Evolutionary conservation across 345 rosid species (phyloP).

Genomic region (Acer yangbiense): DNA sequence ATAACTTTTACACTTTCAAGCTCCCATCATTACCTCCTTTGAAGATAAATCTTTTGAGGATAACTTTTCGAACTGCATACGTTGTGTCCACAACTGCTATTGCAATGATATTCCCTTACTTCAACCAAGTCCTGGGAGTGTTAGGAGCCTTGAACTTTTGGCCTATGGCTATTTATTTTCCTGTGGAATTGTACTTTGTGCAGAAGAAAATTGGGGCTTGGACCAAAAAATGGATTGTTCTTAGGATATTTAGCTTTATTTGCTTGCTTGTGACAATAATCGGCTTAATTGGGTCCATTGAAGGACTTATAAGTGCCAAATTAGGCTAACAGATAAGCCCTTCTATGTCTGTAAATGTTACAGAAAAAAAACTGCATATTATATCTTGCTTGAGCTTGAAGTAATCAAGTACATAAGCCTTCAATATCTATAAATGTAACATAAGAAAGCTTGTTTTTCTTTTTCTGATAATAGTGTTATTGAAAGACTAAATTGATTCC

Average conservation of each 20-base stretch:
- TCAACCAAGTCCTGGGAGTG: conserved; percentile 57
- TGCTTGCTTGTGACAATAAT: conserved; percentile 43
- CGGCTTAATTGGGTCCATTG: conserved; percentile 48
- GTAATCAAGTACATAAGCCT: background rate
- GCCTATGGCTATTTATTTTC: conserved; percentile 67
- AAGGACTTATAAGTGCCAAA: conserved; percentile 47
- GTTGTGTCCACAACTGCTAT: conserved; percentile 45
- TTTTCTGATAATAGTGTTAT: too few relatives aligned
- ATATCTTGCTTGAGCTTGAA: background rate
- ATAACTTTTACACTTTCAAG: conserved; percentile 35
- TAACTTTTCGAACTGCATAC: conserved; percentile 48
- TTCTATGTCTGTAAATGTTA: background rate
- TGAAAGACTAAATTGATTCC: too few relatives aligned
- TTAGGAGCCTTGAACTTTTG: conserved; percentile 71
- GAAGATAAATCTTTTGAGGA: conserved; percentile 37
- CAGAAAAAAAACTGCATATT: background rate
- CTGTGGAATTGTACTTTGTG: conserved; percentile 65
- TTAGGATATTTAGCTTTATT: conserved; percentile 51
- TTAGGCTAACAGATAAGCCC: conserved; percentile 21
- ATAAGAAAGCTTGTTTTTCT: background rate
- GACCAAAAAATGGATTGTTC: conserved; percentile 53
- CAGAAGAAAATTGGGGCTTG: conserved; percentile 52
- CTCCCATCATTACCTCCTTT: conserved; percentile 35
- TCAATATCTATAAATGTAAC: background rate
- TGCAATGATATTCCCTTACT: conserved; percentile 61